Percentiles rank a stretch among this genome's conserved stretches.
Evolutionary conservation across 352 stramenopile genomes (phyloP).

Genomic region (Globisporangium parvum): DNA sequence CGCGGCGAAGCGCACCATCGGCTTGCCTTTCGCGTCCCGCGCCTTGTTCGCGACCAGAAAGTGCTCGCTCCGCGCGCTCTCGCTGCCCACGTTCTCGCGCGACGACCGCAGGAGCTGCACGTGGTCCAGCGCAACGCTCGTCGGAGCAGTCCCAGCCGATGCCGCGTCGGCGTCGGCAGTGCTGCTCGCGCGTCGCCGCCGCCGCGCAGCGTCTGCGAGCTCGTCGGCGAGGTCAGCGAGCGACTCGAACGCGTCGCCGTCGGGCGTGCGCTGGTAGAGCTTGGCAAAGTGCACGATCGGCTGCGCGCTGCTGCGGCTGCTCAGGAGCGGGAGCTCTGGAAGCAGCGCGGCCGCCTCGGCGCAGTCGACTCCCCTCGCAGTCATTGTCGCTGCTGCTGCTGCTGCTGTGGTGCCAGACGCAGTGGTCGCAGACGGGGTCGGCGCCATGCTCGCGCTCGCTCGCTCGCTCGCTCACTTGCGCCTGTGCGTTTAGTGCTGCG

Average conservation of each 20-base stretch:
- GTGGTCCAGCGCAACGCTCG: constrained; percentile 39
- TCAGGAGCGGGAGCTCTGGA: constrained; percentile 11
- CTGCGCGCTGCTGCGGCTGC: constrained; percentile 3
- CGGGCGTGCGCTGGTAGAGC: constrained; percentile 59
- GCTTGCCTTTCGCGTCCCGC: too few relatives aligned
- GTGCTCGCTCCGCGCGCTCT: constrained; percentile 31
- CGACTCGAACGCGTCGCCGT: constrained; percentile 28
- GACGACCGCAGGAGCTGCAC: constrained; percentile 57
- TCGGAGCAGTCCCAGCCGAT: constrained; percentile 12
- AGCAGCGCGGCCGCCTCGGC: background rate
- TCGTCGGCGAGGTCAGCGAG: background rate
- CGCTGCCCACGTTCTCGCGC: constrained; percentile 30
- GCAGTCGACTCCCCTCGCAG: background rate
- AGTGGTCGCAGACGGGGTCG: background rate
- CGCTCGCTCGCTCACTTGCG: too few relatives aligned
- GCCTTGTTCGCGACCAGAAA: constrained; percentile 31
- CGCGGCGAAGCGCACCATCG: too few relatives aligned
- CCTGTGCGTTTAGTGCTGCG: too few relatives aligned
- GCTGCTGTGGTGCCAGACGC: background rate
- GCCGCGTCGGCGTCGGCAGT: constrained; percentile 9
- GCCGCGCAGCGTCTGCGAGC: constrained; percentile 7
- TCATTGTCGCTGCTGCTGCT: background rate
- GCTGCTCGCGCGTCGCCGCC: background rate
- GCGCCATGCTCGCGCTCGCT: background rate
- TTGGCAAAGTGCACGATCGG: constrained; percentile 49